Percentiles rank a stretch among this genome's conserved stretches.
phyloP scores from a whole-genome alignment of 129 eudicot species.

The Flaveria trinervia region DNA sequence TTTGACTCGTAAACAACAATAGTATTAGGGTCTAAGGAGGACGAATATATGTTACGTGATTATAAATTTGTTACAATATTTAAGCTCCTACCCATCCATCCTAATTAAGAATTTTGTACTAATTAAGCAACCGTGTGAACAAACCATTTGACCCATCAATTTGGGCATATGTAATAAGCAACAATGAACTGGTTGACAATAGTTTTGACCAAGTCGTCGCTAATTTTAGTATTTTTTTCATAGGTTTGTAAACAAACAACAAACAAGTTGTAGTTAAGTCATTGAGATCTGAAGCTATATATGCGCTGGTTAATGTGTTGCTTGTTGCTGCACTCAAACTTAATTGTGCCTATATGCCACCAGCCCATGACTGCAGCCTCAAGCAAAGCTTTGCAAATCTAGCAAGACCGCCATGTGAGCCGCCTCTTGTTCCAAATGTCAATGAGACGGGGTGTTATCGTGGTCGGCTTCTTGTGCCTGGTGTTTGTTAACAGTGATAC shows the following conservation, averaged over 20 bases:
- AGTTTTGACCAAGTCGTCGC: constrained; percentile 24
- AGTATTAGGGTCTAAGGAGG: no score
- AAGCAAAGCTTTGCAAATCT: constrained; percentile 26
- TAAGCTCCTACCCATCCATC: no score
- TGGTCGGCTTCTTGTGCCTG: no score
- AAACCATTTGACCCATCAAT: constrained; percentile 24
- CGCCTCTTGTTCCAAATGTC: constrained; percentile 2
- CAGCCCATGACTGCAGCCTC: constrained; percentile 28
- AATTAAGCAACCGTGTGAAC: constrained; percentile 20
- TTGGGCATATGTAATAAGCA: constrained; percentile 21
- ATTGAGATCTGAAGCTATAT: constrained; percentile 20
- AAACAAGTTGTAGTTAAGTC: constrained; percentile 23
- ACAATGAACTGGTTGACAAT: constrained; percentile 15
- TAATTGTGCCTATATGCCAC: constrained; percentile 21
- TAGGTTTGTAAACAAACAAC: constrained; percentile 5
- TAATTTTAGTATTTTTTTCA: background rate
- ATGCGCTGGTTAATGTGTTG: constrained; percentile 19
- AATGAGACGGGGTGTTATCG: background rate
- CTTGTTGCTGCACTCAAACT: constrained; percentile 23
- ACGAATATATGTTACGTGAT: no score
- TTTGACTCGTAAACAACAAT: no score
- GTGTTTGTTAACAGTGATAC: no score
- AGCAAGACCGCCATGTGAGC: background rate
- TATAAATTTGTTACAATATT: no score
- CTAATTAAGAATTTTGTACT: background rate